Conservation (phyloP, 768 basidiomycete species). For the Russula emetica region DNA sequence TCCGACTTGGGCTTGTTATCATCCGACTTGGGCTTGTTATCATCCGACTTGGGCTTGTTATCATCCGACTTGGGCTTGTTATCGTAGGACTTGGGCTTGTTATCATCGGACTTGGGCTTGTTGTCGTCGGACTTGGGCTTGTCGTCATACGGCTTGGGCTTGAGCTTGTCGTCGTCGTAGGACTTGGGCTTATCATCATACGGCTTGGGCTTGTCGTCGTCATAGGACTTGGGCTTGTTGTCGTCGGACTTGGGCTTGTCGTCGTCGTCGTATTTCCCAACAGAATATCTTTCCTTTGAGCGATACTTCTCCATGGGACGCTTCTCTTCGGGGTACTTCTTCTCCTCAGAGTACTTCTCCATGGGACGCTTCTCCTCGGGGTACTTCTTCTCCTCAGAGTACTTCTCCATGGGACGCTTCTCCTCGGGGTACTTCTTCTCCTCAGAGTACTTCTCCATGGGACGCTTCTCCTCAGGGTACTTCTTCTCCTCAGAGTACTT, state of each 20-base stretch:
- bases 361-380: neutral
- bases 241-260: too few species aligned
- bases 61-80: too few species aligned
- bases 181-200: too few species aligned
- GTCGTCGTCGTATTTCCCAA: too few species aligned
- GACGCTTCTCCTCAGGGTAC: neutral
- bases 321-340: neutral
- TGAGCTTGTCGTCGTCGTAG: neutral
- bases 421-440: neutral
- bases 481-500: neutral
- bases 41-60: too few species aligned
- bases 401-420: neutral
- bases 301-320: too few species aligned
- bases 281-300: neutral
- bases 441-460: neutral
- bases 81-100: too few species aligned
- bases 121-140: neutral
- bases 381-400: conserved; percentile 1
- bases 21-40: neutral
- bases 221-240: too few species aligned
- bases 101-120: neutral
- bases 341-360: neutral
- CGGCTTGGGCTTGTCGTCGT: too few species aligned
- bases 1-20: neutral
- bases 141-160: neutral